A percentile compares a stretch with the other conserved stretches of the same genome.
phyloP scores from a whole-genome alignment of 148 eudicot genomes.

The Rhododendron vialii region DNA sequence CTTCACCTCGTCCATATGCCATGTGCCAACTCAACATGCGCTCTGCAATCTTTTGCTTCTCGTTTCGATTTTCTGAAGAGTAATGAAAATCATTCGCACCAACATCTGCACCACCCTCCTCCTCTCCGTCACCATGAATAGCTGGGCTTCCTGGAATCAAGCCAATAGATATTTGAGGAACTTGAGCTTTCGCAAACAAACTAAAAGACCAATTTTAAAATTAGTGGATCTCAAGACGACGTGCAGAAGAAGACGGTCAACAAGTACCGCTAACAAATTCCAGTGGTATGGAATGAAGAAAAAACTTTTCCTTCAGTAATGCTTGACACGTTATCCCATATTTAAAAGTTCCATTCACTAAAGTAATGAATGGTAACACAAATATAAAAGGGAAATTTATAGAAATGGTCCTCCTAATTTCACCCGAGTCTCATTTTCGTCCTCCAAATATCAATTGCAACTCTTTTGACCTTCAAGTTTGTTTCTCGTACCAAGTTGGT shows the following conservation, averaged over 20 bases:
- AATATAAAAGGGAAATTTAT: neutral
- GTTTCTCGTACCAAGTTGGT: no score
- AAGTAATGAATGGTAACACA: neutral
- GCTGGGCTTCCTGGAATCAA: constrained; percentile 46
- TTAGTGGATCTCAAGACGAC: neutral
- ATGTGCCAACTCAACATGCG: constrained; percentile 68
- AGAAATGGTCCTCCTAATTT: no score
- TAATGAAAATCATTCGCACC: constrained; percentile 32
- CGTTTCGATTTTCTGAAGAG: constrained; percentile 42
- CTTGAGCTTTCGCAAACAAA: neutral
- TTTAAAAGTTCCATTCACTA: neutral
- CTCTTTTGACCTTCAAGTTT: no score
- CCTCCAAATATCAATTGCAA: no score
- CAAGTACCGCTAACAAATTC: neutral
- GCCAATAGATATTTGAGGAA: neutral
- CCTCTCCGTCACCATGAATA: constrained; percentile 43
- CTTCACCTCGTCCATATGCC: constrained; percentile 53
- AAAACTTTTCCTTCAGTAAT: neutral
- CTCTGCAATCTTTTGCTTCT: constrained; percentile 54
- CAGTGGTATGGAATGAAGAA: neutral
- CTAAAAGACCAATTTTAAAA: neutral
- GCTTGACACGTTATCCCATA: neutral
- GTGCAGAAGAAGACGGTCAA: neutral
- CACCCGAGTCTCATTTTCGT: no score
- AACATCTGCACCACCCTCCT: constrained; percentile 42